Percentiles rank a stretch among this genome's conserved stretches.
phyloP scores from a whole-genome alignment of 1,284 basidiomycete genomes.

The Peniophora sp. region DNA sequence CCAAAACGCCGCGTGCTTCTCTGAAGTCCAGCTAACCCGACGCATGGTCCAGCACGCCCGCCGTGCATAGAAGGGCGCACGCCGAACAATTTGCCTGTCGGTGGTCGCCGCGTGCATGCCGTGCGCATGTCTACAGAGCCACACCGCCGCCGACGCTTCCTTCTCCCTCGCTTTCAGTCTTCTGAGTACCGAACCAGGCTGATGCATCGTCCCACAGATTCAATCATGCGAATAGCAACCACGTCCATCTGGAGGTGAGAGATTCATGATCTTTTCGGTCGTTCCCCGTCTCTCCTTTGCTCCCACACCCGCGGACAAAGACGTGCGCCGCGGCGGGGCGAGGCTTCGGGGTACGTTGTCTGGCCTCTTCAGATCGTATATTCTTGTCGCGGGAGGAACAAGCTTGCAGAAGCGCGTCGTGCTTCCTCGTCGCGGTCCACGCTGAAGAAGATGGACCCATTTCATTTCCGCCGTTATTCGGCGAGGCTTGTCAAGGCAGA shows the following conservation, averaged over 20 bases:
- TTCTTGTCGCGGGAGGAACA: background rate
- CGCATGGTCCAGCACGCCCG: too few species aligned
- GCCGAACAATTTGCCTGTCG: too few species aligned
- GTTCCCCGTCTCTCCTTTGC: background rate
- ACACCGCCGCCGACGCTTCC: background rate
- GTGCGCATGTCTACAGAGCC: too few species aligned
- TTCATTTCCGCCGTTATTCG: too few species aligned
- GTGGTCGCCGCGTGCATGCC: too few species aligned
- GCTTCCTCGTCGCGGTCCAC: too few species aligned
- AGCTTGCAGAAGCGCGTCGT: background rate
- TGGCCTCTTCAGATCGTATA: too few species aligned
- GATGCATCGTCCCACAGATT: constrained; percentile 43
- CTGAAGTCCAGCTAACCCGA: too few species aligned
- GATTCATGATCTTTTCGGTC: too few species aligned
- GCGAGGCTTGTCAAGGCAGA: background rate
- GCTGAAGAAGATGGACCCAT: too few species aligned
- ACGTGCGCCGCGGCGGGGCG: background rate
- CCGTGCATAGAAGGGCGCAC: too few species aligned
- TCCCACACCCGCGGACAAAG: background rate
- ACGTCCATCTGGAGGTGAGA: constrained; percentile 70
- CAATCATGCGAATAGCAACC: constrained; percentile 72
- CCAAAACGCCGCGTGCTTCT: too few species aligned
- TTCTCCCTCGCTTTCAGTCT: background rate
- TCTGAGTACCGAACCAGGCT: background rate
- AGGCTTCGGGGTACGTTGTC: background rate